phyloP scores from a whole-genome alignment of 441 rosid genomes.

The California macrophylla region DNA sequence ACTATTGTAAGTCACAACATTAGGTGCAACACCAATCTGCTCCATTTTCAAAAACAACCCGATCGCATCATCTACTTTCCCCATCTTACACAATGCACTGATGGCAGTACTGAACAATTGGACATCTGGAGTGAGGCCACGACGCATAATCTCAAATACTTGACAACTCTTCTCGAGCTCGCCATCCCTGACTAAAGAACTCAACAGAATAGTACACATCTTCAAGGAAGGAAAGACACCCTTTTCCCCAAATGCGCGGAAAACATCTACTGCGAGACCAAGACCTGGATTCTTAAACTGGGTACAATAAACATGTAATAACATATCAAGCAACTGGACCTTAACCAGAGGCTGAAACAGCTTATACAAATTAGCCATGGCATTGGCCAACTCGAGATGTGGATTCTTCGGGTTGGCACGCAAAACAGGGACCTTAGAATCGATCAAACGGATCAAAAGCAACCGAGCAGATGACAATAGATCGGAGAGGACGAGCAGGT shows the following conservation, averaged over 20 bases:
- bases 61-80: conserved; percentile 34
- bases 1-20: conserved; percentile 43
- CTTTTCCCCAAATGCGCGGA: conserved; percentile 32
- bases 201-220: conserved; percentile 55
- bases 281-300: conserved; percentile 48
- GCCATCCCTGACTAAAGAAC: conserved; percentile 45
- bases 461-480: conserved; percentile 44
- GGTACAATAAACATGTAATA: conserved; percentile 51
- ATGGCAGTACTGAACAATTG: conserved; percentile 43
- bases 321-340: conserved; percentile 38
- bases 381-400: conserved; percentile 37
- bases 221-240: conserved; percentile 52
- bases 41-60: conserved; percentile 39
- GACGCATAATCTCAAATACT: conserved; percentile 41
- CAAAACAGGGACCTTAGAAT: conserved; percentile 36
- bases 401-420: conserved; percentile 13
- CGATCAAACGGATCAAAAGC: conserved; percentile 53
- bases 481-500: conserved; percentile 36
- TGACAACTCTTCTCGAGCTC: conserved; percentile 42
- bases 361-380: conserved; percentile 36
- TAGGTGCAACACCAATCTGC: conserved; percentile 36
- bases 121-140: conserved; percentile 39
- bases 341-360: conserved; percentile 23
- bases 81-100: conserved; percentile 46
- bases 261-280: conserved; percentile 38